These are phyloP conservation scores for Fusarium oligoseptatum DNA, from an alignment of 2,329 filamentous ascomycete species.

Conservation along the genomic window DNA sequence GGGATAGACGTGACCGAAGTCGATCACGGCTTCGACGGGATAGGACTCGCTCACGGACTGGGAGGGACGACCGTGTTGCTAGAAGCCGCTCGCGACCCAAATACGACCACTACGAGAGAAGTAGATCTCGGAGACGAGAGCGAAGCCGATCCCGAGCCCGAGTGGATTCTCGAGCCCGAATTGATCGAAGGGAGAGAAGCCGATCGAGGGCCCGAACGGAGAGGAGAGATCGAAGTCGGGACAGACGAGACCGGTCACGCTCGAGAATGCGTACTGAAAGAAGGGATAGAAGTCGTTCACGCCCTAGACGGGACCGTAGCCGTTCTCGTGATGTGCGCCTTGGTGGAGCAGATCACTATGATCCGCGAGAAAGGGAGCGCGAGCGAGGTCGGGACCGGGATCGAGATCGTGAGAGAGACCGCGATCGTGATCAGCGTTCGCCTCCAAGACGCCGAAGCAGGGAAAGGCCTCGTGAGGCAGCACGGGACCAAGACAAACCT, in stretches of 20 bases:
- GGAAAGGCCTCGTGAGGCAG: constrained; percentile 43
- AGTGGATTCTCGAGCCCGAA: constrained; percentile 49
- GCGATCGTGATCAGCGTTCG: constrained; percentile 47
- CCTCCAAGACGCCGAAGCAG: constrained; percentile 44
- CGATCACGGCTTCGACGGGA: constrained; percentile 54
- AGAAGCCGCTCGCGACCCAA: constrained; percentile 53
- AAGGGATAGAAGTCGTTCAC: constrained; percentile 51
- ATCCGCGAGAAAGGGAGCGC: constrained; percentile 51
- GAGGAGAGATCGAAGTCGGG: constrained; percentile 48
- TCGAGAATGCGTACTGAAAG: constrained; percentile 47
- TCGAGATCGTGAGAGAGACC: constrained; percentile 42
- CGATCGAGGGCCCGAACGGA: constrained; percentile 45
- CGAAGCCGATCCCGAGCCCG: constrained; percentile 55
- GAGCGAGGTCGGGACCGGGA: constrained; percentile 39
- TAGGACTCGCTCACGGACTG: constrained; percentile 56
- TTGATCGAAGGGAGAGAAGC: constrained; percentile 51
- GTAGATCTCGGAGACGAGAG: constrained; percentile 52
- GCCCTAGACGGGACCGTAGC: constrained; percentile 48
- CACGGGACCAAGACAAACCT: constrained; percentile 38
- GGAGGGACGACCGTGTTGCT: constrained; percentile 50
- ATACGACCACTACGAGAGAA: constrained; percentile 52
- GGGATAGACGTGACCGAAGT: constrained; percentile 54
- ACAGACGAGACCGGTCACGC: constrained; percentile 47
- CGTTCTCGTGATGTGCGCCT: constrained; percentile 46
- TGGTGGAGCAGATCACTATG: constrained; percentile 49